These are phyloP conservation scores for Diaporthe vaccinii DNA, from an alignment of 2,329 filamentous ascomycete species.

Conservation along the genomic window DNA sequence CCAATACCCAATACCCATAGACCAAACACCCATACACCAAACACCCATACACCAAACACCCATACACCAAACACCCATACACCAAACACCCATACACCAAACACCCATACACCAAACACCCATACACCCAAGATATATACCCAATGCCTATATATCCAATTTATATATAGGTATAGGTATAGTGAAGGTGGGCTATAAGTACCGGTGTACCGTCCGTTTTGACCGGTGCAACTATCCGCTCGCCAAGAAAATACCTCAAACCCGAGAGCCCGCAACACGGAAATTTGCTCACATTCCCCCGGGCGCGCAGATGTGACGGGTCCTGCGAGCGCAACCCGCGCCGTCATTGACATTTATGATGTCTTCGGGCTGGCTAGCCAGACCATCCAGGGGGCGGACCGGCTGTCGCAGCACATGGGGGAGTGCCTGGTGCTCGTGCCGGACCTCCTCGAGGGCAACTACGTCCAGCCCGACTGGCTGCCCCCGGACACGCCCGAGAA, in stretches of 20 bases:
- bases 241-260: background rate
- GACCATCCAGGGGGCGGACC: conserved; percentile 63
- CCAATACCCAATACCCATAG: no score
- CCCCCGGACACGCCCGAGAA: conserved; percentile 61
- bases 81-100: no score
- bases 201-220: no score
- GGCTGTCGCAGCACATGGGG: conserved; percentile 53
- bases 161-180: no score
- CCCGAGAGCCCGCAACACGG: background rate
- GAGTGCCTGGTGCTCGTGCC: conserved; percentile 57
- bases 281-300: background rate
- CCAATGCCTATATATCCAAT: no score
- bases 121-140: no score
- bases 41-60: no score
- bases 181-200: no score
- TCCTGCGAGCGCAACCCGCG: conserved; percentile 51
- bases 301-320: conserved; percentile 52
- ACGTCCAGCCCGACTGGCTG: conserved; percentile 50
- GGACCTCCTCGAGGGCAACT: conserved; percentile 55
- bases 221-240: no score
- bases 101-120: no score
- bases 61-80: no score
- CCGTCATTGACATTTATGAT: conserved; percentile 62
- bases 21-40: no score
- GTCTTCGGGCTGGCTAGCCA: conserved; percentile 61